Conservation (phyloP, 345 rosid genomes). For the Fremontodendron californicum region DNA sequence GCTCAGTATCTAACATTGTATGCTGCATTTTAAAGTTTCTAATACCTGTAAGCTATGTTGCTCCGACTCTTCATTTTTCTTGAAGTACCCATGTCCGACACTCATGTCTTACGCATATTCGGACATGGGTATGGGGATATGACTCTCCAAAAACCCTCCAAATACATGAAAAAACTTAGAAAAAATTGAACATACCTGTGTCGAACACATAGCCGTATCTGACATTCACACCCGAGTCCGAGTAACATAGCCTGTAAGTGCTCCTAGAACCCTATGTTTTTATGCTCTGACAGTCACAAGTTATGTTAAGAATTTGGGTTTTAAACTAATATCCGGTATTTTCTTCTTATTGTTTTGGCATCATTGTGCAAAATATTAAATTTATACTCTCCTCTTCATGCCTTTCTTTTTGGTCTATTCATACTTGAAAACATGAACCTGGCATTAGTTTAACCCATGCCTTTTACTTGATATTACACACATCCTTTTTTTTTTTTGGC, state of each 20-base stretch:
- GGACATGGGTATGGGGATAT: too few relatives aligned
- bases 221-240: too few relatives aligned
- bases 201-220: too few relatives aligned
- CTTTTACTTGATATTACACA: not conserved
- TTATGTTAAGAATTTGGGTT: not conserved
- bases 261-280: not conserved
- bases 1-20: not conserved
- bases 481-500: too few relatives aligned
- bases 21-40: not conserved
- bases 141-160: too few relatives aligned
- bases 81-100: too few relatives aligned
- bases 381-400: not conserved
- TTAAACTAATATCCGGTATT: not conserved
- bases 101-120: too few relatives aligned
- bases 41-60: too few relatives aligned
- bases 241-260: not conserved
- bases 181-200: too few relatives aligned
- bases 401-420: not conserved
- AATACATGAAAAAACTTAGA: too few relatives aligned
- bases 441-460: not conserved
- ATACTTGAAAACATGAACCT: not conserved
- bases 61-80: too few relatives aligned
- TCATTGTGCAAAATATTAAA: not conserved
- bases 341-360: not conserved
- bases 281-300: not conserved